Conservation (phyloP, 2,329 filamentous ascomycete species). For the Arthrobotrys pseudoclavata region DNA sequence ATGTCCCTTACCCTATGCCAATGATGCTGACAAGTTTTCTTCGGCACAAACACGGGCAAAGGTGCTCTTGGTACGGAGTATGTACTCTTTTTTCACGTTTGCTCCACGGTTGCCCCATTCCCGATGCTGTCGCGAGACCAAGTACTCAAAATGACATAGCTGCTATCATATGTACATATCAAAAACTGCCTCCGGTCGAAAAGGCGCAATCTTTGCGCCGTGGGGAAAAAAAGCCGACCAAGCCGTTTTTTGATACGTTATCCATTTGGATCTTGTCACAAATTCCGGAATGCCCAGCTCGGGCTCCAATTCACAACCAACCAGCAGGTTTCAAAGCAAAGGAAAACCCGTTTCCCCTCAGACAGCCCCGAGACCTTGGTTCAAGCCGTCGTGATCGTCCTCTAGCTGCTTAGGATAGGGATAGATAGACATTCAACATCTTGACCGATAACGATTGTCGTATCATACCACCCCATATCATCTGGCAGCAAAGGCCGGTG, state of each 20-base stretch:
- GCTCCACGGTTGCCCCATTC: slow-evolving; percentile 8
- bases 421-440: slow-evolving; percentile 19
- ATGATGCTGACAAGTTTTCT: slow-evolving; percentile 15
- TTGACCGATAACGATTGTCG: slow-evolving; percentile 16
- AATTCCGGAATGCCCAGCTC: slow-evolving; percentile 21
- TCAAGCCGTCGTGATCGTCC: slow-evolving; percentile 30
- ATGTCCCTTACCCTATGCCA: slow-evolving; percentile 22
- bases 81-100: slow-evolving; percentile 4
- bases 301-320: slow-evolving; percentile 9
- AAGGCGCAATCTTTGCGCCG: slow-evolving; percentile 53
- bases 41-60: slow-evolving; percentile 16
- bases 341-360: slow-evolving; percentile 16
- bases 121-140: slow-evolving; percentile 27
- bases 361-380: slow-evolving; percentile 33
- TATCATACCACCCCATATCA: slow-evolving; percentile 16
- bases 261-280: slow-evolving; percentile 39
- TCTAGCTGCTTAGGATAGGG: slow-evolving; percentile 7
- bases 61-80: slow-evolving; percentile 25
- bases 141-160: slow-evolving; percentile 26
- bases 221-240: slow-evolving; percentile 23
- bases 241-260: slow-evolving; percentile 40
- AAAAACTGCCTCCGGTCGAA: background rate
- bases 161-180: background rate
- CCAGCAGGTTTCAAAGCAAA: slow-evolving; percentile 31
- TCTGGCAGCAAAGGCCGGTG: slow-evolving; percentile 1